phyloP scores from a whole-genome alignment of 2,329 filamentous ascomycete genomes.

The Aspergillus sp. region DNA sequence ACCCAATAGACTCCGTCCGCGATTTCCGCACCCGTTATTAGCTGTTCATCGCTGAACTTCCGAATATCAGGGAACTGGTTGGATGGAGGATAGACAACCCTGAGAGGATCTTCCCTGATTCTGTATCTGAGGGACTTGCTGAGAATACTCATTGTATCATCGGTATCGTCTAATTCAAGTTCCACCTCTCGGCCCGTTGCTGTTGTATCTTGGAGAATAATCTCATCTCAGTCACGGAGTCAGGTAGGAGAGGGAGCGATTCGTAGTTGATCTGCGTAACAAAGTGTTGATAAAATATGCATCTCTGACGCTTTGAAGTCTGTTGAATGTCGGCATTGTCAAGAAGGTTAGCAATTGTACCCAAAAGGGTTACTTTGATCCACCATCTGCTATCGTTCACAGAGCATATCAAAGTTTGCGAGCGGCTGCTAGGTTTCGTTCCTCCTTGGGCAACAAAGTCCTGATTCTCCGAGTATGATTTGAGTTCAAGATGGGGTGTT shows the following conservation, averaged over 20 bases:
- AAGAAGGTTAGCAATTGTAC: conserved; percentile 4
- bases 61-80: no score
- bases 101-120: no score
- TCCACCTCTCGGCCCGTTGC: neutral
- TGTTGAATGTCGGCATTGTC: conserved; percentile 6
- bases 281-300: conserved; percentile 15
- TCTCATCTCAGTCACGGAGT: conserved; percentile 23
- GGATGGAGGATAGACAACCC: no score
- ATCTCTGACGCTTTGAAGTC: conserved; percentile 15
- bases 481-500: conserved; percentile 1
- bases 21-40: conserved; percentile 7
- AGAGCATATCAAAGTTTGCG: conserved; percentile 15
- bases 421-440: conserved; percentile 3
- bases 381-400: conserved; percentile 16
- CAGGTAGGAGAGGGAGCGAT: conserved; percentile 14
- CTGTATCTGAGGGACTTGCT: no score
- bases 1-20: conserved; percentile 15
- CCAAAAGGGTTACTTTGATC: conserved; percentile 19
- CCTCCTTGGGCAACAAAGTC: conserved; percentile 7
- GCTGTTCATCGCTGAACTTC: no score
- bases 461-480: conserved; percentile 10
- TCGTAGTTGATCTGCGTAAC: conserved; percentile 16
- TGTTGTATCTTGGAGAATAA: conserved; percentile 14
- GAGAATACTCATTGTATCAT: no score
- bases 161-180: no score